These are phyloP conservation scores for Pulveroboletus sp. DNA, from an alignment of 768 basidiomycete species.

Conservation along the genomic window DNA sequence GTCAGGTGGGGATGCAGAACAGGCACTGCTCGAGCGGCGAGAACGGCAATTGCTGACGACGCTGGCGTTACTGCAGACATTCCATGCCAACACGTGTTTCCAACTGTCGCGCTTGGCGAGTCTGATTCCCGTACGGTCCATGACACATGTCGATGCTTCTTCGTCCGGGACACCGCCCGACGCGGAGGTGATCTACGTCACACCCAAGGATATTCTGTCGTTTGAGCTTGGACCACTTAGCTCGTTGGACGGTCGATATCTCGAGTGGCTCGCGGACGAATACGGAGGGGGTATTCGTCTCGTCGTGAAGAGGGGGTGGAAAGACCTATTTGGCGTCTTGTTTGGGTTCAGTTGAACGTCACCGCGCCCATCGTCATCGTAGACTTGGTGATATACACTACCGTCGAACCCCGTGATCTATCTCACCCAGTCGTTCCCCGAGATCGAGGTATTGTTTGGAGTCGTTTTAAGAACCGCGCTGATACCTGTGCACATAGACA, in stretches of 20 bases:
- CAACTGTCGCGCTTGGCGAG: constrained; percentile 45
- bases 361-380: too few relatives aligned
- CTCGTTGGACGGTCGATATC: constrained; percentile 61
- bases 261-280: constrained; percentile 73
- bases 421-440: too few relatives aligned
- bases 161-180: constrained; percentile 9
- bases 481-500: too few relatives aligned
- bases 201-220: constrained; percentile 57
- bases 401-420: too few relatives aligned
- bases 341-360: constrained; percentile 36
- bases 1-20: constrained; percentile 7
- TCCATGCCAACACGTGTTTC: constrained; percentile 61
- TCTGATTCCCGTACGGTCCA: constrained; percentile 17
- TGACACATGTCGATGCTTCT: not conserved
- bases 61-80: constrained; percentile 58
- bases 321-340: constrained; percentile 41
- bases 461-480: not conserved
- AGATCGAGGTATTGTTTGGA: not conserved
- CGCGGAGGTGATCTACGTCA: constrained; percentile 39
- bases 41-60: constrained; percentile 42
- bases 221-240: constrained; percentile 77
- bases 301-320: constrained; percentile 43
- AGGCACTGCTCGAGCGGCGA: constrained; percentile 21
- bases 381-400: too few relatives aligned
- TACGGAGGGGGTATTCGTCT: constrained; percentile 46